Conservation (phyloP, 495 filamentous ascomycete genomes). For the Neurospora cerealis region DNA sequence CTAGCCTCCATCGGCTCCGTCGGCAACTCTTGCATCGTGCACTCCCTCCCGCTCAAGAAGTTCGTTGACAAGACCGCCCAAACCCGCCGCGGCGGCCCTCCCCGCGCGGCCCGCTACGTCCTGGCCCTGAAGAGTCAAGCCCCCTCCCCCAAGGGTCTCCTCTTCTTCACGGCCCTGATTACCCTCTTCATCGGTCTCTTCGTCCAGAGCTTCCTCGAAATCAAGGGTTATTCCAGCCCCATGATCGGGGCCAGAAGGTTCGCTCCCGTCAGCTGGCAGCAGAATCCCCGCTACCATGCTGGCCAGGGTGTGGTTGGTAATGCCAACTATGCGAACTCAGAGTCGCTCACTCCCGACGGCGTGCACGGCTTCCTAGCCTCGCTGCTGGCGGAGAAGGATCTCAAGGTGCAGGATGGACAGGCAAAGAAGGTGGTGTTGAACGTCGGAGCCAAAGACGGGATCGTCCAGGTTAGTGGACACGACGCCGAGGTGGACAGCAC, state of each 20-base stretch:
- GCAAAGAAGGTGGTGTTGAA: constrained; percentile 8
- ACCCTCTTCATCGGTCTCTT: constrained; percentile 49
- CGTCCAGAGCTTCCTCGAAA: constrained; percentile 57
- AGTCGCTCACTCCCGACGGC: neutral
- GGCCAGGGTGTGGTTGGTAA: neutral
- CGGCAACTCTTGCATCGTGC: constrained; percentile 75
- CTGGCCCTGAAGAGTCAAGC: constrained; percentile 48
- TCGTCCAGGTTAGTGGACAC: constrained; percentile 29
- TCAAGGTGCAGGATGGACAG: neutral
- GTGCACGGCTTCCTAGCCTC: neutral
- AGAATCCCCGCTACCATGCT: neutral
- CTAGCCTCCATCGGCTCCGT: constrained; percentile 72
- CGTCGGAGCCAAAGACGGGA: constrained; percentile 14
- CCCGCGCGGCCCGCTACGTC: constrained; percentile 50
- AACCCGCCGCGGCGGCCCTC: constrained; percentile 32
- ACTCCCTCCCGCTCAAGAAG: constrained; percentile 62
- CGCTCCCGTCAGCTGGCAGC: constrained; percentile 20
- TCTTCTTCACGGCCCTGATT: constrained; percentile 40
- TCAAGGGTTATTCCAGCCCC: constrained; percentile 51
- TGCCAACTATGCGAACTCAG: neutral
- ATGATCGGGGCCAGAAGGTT: constrained; percentile 34
- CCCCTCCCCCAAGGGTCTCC: constrained; percentile 34
- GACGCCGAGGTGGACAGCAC: constrained; percentile 27
- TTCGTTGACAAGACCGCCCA: constrained; percentile 34
- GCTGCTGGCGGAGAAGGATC: neutral